Evolutionary conservation across 352 stramenopile species (phyloP).

Genomic region (Globisporangium okanoganense): DNA sequence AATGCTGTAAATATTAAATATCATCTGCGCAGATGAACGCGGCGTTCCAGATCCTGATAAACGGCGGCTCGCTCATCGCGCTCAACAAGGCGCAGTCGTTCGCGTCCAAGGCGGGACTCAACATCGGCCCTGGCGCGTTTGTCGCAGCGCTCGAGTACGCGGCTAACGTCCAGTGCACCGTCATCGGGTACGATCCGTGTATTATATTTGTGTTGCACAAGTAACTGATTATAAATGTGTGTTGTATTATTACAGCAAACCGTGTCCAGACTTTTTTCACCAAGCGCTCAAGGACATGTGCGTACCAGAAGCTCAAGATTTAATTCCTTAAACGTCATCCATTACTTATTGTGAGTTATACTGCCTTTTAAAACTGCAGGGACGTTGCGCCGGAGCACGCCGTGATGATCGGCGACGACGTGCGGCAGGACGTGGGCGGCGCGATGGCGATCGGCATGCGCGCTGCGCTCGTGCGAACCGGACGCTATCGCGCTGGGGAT

Average conservation of each 20-base stretch:
- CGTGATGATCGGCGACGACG: slow-evolving; percentile 60
- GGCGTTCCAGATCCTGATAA: slow-evolving; percentile 45
- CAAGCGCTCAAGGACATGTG: slow-evolving; percentile 45
- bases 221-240: not conserved
- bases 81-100: slow-evolving; percentile 55
- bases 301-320: no score
- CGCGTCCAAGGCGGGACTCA: slow-evolving; percentile 39
- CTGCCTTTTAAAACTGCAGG: no score
- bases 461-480: slow-evolving; percentile 41
- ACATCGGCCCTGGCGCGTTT: slow-evolving; percentile 50
- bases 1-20: no score
- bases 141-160: slow-evolving; percentile 53
- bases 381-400: slow-evolving; percentile 24
- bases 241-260: slow-evolving; percentile 32
- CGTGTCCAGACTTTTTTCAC: slow-evolving; percentile 38
- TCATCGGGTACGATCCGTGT: slow-evolving; percentile 38
- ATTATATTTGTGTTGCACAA: not conserved
- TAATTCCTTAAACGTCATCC: no score
- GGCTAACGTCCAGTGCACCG: slow-evolving; percentile 27
- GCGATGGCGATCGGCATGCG: slow-evolving; percentile 44
- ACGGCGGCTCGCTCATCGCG: slow-evolving; percentile 46
- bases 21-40: slow-evolving; percentile 37
- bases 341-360: no score
- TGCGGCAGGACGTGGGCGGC: slow-evolving; percentile 43
- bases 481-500: slow-evolving; percentile 44